Base-by-base conservation (phyloP, 2,329 filamentous ascomycete species). In the Arachnomyces sp. region DNA sequence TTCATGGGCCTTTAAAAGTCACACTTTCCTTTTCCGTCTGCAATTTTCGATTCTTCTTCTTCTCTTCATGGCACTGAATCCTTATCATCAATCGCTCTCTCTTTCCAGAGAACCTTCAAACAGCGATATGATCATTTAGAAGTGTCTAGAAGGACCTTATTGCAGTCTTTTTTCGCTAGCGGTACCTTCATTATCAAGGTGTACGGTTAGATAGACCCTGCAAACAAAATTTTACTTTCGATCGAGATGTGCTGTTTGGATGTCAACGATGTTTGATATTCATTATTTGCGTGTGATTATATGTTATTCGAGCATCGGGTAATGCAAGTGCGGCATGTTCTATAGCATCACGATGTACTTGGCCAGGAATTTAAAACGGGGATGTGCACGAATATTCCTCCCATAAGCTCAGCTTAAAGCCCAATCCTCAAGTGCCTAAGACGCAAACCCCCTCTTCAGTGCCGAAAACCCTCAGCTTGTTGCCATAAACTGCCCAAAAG, bases 131-230 rank as follows among this genome's bases (percentile, higher is more conserved):
- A 89, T 80, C 89, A 94, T 94, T 92, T 75, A 79, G 67, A 67
- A 70, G 79, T 92, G 89, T 85, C 85, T 63, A 94, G 84, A 94
- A 61, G 63, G 67, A 58, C 51, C 45, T 42, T 33, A 59, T 62
- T 68, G 81, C 83, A 85, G 83, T 82, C 83, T 84, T 85, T 88
- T 88, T 94, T 88, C 89, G 89, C 89, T 95, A 95, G 84, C 88
- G 79, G 84, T 82, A 82, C 84, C 86, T 88, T 84, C 77, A 68
- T 67, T 59, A 66, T 64, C 78, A 86, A 84, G 82, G 84, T 74
- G 77, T 81, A 80, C 82, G 75, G 87, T 90, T 94, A 94, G 88
- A 94, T 94, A 94, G 88, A 77, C 78, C 79, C 80, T 87, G 86
- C 82, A 74, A 65, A 94, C 85, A 94, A 25, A 25, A 5, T 25